Conservation (phyloP, 345 rosid species). For the Sisymbrium irio region DNA sequence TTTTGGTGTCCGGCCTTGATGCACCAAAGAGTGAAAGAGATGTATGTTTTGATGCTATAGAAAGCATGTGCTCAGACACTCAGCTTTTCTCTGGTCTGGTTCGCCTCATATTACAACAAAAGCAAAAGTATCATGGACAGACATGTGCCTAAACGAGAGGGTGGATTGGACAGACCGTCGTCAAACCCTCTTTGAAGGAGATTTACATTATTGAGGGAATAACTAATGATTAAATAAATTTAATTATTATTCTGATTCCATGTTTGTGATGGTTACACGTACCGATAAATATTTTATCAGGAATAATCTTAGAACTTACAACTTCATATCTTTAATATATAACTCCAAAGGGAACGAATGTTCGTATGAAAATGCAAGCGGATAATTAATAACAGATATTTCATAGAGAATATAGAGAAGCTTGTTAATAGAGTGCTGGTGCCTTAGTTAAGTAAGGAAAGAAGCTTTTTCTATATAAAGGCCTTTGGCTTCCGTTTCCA, state of each 20-base stretch:
- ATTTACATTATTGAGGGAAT: constrained; percentile 7
- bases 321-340: neutral
- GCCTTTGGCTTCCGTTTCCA: neutral
- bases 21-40: too few species aligned
- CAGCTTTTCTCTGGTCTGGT: too few species aligned
- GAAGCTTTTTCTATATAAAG: constrained; percentile 20
- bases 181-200: neutral
- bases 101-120: too few species aligned
- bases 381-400: neutral
- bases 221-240: neutral
- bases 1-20: too few species aligned
- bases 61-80: too few species aligned
- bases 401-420: neutral
- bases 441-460: neutral
- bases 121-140: too few species aligned
- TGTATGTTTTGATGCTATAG: too few species aligned
- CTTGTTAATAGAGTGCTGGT: neutral
- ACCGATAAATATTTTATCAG: neutral
- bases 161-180: neutral
- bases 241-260: neutral
- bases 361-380: neutral
- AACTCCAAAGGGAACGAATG: neutral
- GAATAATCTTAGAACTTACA: constrained; percentile 6
- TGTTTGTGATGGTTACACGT: constrained; percentile 17
- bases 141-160: too few species aligned